Evolutionary conservation across 768 basidiomycete species (phyloP).

Genomic region (Serendipita indica): DNA sequence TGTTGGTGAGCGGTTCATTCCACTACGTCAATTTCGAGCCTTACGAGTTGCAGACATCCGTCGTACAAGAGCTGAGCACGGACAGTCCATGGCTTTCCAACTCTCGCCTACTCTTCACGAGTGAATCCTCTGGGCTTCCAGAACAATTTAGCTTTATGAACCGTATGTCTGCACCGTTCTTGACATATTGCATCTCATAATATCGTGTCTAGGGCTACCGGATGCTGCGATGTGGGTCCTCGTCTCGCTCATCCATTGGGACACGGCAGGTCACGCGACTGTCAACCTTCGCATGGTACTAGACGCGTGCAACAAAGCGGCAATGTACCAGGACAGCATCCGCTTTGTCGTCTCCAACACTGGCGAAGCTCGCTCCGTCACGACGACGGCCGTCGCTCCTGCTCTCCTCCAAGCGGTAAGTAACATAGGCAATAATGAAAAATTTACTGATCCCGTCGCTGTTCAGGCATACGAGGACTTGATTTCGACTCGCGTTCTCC

Average conservation of each 20-base stretch:
- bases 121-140: slow-evolving; percentile 42
- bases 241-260: slow-evolving; percentile 67
- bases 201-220: slow-evolving; percentile 37
- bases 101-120: slow-evolving; percentile 29
- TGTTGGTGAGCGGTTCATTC: slow-evolving; percentile 38
- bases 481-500: slow-evolving; percentile 40
- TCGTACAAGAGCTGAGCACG: slow-evolving; percentile 26
- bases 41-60: slow-evolving; percentile 14
- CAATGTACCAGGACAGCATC: slow-evolving; percentile 22
- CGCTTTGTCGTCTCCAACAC: slow-evolving; percentile 20
- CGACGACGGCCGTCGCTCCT: slow-evolving; percentile 56
- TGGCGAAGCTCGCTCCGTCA: slow-evolving; percentile 33
- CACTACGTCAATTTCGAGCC: neutral
- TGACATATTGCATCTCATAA: slow-evolving; percentile 5
- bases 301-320: slow-evolving; percentile 48
- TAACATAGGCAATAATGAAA: slow-evolving; percentile 53
- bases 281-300: slow-evolving; percentile 90
- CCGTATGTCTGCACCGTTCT: slow-evolving; percentile 27
- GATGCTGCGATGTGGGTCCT: slow-evolving; percentile 73
- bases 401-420: slow-evolving; percentile 50
- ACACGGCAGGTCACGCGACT: slow-evolving; percentile 56
- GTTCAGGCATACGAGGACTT: slow-evolving; percentile 66
- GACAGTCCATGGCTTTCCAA: slow-evolving; percentile 39
- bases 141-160: slow-evolving; percentile 36
- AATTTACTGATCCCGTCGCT: slow-evolving; percentile 1